These are phyloP conservation scores for Metrosideros polymorpha DNA, from an alignment of 441 rosid genomes.

Conservation along the genomic window DNA sequence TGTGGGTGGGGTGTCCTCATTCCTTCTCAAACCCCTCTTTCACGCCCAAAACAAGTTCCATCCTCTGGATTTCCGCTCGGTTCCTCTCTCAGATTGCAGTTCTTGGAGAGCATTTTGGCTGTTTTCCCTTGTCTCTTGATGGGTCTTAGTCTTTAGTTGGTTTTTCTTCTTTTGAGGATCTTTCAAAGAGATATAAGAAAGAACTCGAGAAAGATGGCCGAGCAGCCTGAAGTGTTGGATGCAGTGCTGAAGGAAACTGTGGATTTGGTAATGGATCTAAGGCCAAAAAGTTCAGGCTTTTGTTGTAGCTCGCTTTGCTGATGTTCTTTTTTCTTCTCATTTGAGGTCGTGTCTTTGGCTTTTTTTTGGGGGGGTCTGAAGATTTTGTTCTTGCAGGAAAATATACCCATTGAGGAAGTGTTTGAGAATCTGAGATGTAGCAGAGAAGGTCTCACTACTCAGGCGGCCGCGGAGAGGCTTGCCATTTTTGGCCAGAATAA, in stretches of 20 bases:
- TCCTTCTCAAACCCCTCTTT: not conserved
- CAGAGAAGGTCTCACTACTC: slow-evolving; percentile 32
- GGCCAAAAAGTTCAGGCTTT: not conserved
- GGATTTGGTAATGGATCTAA: slow-evolving; percentile 51
- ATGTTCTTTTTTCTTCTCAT: not conserved
- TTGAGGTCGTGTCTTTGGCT: not conserved
- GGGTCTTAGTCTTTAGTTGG: not conserved
- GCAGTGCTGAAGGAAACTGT: slow-evolving; percentile 85
- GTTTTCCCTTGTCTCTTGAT: not conserved
- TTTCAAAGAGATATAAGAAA: not conserved
- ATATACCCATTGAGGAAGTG: slow-evolving; percentile 48
- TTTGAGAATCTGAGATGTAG: slow-evolving; percentile 41
- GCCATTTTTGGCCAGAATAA: slow-evolving; percentile 44
- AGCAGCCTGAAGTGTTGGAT: slow-evolving; percentile 66
- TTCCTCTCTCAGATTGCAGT: not conserved
- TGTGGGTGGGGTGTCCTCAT: slow-evolving; percentile 4
- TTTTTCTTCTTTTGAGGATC: not conserved
- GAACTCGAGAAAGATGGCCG: slow-evolving; percentile 35
- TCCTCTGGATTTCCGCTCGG: not conserved
- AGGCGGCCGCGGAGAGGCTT: slow-evolving; percentile 38
- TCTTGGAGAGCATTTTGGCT: not conserved
- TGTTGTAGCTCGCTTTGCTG: not conserved
- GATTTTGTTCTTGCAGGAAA: slow-evolving; percentile 25
- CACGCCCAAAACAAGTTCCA: not conserved
- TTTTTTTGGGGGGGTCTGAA: not conserved